These are phyloP conservation scores for Lasiosphaeris hirsuta DNA, from an alignment of 495 filamentous ascomycete species.

Conservation along the genomic window DNA sequence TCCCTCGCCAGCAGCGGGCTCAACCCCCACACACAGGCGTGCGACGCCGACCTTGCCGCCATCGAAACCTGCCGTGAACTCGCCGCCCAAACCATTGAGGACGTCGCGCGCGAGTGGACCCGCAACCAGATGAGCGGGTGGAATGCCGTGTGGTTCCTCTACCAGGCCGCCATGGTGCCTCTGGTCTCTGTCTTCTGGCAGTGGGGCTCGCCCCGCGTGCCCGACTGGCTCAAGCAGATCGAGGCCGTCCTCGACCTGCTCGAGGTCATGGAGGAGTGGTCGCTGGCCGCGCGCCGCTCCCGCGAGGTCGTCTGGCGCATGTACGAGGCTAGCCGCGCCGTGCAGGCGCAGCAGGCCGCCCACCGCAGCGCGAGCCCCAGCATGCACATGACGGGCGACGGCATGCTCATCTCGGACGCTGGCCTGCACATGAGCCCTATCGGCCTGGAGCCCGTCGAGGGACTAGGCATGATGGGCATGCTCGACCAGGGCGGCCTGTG, in stretches of 20 bases:
- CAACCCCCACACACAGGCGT: conserved; percentile 51
- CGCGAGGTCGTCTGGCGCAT: conserved; percentile 67
- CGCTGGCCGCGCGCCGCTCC: conserved; percentile 65
- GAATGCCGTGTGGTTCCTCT: conserved; percentile 81
- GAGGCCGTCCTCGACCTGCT: conserved; percentile 66
- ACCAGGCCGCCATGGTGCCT: conserved; percentile 76
- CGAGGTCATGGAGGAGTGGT: conserved; percentile 66
- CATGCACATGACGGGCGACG: conserved; percentile 38
- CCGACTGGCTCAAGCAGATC: conserved; percentile 61
- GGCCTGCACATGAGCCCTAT: conserved; percentile 49
- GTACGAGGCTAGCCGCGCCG: conserved; percentile 56
- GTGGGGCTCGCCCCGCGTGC: conserved; percentile 52
- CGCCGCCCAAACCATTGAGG: conserved; percentile 66
- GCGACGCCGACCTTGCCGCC: conserved; percentile 64
- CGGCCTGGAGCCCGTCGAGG: conserved; percentile 48
- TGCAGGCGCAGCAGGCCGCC: conserved; percentile 36
- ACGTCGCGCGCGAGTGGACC: conserved; percentile 64
- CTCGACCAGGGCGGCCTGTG: conserved; percentile 53
- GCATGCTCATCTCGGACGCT: conserved; percentile 32
- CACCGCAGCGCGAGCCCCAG: conserved; percentile 27
- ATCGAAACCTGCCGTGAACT: conserved; percentile 67
- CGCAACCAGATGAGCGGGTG: conserved; percentile 75
- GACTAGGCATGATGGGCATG: conserved; percentile 51
- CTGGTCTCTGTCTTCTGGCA: conserved; percentile 69
- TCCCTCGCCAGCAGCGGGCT: conserved; percentile 66